A percentile compares a stretch with the other conserved stretches of the same genome.
Evolutionary conservation across 768 basidiomycete genomes (phyloP).

Genomic region (Psilocybe azurescens): DNA sequence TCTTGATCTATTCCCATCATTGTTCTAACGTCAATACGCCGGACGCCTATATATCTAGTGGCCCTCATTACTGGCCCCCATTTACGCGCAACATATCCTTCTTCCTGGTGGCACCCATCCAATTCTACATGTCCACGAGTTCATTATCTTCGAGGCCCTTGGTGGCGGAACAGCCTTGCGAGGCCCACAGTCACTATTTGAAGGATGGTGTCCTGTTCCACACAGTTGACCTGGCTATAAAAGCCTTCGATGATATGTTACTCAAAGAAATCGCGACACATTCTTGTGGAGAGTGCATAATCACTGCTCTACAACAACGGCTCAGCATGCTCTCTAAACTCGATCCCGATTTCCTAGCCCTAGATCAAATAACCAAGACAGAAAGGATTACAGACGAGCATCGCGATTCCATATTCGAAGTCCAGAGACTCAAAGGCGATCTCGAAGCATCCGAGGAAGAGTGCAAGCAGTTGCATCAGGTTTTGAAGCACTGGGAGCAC

Average conservation of each 20-base stretch:
- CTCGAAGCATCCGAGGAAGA: constrained; percentile 6
- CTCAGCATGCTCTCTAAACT: not conserved
- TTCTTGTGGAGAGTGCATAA: too few relatives aligned
- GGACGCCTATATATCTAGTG: not conserved
- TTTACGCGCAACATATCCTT: not conserved
- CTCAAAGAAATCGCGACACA: too few relatives aligned
- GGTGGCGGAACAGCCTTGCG: not conserved
- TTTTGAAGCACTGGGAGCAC: constrained; percentile 9
- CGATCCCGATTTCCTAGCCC: not conserved
- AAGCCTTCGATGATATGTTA: too few relatives aligned
- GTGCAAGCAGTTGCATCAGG: constrained; percentile 4
- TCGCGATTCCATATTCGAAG: not conserved
- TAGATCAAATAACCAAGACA: not conserved
- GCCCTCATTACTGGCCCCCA: not conserved
- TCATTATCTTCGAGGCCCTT: not conserved
- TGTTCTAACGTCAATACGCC: too few relatives aligned
- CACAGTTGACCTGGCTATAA: not conserved
- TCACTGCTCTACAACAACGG: not conserved
- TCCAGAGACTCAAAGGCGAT: not conserved
- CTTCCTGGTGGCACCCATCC: not conserved
- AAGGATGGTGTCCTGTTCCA: not conserved
- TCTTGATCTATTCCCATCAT: too few relatives aligned
- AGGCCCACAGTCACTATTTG: not conserved
- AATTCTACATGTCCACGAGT: too few relatives aligned
- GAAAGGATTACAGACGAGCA: not conserved